phyloP scores from a whole-genome alignment of 805 yeast species.

The Cyberlindnera amylophila region DNA sequence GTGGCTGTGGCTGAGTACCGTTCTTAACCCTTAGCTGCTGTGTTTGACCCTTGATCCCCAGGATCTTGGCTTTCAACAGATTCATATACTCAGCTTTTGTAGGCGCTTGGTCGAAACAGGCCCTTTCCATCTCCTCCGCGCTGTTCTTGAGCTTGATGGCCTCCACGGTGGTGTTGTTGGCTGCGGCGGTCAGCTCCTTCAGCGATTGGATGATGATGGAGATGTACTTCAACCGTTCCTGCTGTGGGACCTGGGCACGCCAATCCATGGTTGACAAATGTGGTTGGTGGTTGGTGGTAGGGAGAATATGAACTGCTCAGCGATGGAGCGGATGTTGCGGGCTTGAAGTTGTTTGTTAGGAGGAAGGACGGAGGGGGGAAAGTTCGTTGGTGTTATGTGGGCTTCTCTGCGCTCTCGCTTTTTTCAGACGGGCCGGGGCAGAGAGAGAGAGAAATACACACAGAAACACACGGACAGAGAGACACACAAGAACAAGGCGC shows the following conservation, averaged over 20 bases:
- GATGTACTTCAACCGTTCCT: slow-evolving; percentile 25
- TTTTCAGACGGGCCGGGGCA: too few relatives aligned
- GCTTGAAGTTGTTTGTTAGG: too few relatives aligned
- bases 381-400: too few relatives aligned
- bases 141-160: slow-evolving; percentile 44
- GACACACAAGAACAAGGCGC: too few relatives aligned
- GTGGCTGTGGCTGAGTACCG: slow-evolving; percentile 27
- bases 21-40: slow-evolving; percentile 23
- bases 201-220: slow-evolving; percentile 22
- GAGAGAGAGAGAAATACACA: too few relatives aligned
- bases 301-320: too few relatives aligned
- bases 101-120: slow-evolving; percentile 54
- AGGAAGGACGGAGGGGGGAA: too few relatives aligned
- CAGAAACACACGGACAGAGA: too few relatives aligned
- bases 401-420: too few relatives aligned
- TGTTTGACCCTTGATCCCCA: slow-evolving; percentile 23
- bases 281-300: not conserved
- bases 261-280: slow-evolving; percentile 22
- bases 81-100: slow-evolving; percentile 56
- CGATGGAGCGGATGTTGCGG: too few relatives aligned
- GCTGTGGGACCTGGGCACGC: slow-evolving; percentile 22
- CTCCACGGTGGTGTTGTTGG: slow-evolving; percentile 25
- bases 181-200: slow-evolving; percentile 21
- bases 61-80: slow-evolving; percentile 31
- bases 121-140: slow-evolving; percentile 71